A percentile compares a stretch with the other conserved stretches of the same genome.
These are phyloP conservation scores for Hericium rajendrae DNA, from an alignment of 768 basidiomycete genomes.

Conservation along the genomic window DNA sequence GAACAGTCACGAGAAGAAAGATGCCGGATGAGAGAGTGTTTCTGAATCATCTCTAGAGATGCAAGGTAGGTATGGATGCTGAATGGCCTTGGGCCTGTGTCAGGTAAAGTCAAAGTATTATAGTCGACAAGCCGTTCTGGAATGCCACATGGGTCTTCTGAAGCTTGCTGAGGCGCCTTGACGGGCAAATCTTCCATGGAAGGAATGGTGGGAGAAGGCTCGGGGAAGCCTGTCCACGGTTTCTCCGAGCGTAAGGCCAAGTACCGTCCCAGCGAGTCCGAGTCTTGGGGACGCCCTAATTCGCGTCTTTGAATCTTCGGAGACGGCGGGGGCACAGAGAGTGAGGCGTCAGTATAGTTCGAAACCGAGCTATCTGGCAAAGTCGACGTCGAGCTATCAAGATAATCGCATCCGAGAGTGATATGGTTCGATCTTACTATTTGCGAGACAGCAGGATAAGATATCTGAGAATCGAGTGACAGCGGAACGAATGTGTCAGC, in stretches of 20 bases:
- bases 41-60: conserved; percentile 61
- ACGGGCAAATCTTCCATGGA: not conserved
- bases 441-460: not conserved
- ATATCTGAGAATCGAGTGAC: not conserved
- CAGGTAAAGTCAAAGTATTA: not conserved
- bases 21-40: conserved; percentile 45
- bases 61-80: conserved; percentile 55
- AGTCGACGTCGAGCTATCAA: not conserved
- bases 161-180: not conserved
- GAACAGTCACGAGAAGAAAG: conserved; percentile 35
- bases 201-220: not conserved
- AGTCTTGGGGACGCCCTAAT: no score
- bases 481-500: not conserved
- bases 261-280: no score
- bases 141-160: not conserved
- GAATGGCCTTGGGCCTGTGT: conserved; percentile 16
- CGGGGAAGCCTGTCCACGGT: not conserved
- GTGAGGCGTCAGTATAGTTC: not conserved
- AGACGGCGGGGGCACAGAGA: no score
- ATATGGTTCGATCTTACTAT: not conserved
- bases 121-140: not conserved
- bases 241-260: not conserved
- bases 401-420: not conserved
- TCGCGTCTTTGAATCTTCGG: no score
- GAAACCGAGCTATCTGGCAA: not conserved